phyloP scores from a whole-genome alignment of 441 rosid genomes.

The Erysimum pusillum region DNA sequence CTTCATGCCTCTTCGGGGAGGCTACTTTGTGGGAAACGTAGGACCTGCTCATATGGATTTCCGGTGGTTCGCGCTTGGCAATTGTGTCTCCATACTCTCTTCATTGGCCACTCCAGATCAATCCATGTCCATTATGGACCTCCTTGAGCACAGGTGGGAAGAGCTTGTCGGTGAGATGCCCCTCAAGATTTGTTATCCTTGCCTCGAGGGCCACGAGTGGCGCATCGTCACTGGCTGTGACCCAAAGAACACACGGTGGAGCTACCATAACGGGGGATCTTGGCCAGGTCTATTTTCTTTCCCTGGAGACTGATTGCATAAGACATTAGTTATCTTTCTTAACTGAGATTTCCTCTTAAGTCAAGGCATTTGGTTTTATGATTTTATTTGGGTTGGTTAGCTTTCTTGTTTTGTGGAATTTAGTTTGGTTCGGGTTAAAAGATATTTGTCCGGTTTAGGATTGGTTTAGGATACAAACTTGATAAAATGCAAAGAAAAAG shows the following conservation, averaged over 20 bases:
- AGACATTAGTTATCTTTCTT: not conserved
- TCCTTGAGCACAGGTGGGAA: conserved; percentile 91
- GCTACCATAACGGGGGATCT: conserved; percentile 98
- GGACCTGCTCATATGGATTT: conserved; percentile 98
- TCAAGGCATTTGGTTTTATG: not conserved
- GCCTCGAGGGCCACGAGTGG: conserved; percentile 91
- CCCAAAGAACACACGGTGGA: conserved; percentile 96
- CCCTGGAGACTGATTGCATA: conserved; percentile 8
- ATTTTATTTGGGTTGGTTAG: not conserved
- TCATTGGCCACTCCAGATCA: conserved; percentile 95
- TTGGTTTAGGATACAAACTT: not conserved
- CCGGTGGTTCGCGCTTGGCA: conserved; percentile 92
- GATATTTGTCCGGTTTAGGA: not conserved
- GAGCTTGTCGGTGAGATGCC: conserved; percentile 98
- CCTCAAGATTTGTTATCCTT: conserved; percentile 85
- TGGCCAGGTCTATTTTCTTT: conserved; percentile 82
- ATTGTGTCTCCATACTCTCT: conserved; percentile 83
- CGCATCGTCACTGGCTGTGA: conserved; percentile 87
- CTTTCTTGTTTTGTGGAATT: not conserved
- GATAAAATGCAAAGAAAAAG: not conserved
- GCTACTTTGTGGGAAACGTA: conserved; percentile 92
- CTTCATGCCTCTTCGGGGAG: conserved; percentile 92
- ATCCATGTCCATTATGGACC: conserved; percentile 93
- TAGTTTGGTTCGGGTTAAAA: not conserved
- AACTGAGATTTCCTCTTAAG: not conserved